Evolutionary conservation across 495 filamentous ascomycete species (phyloP).

Genomic region (Hypomontagnella submonticulosa): DNA sequence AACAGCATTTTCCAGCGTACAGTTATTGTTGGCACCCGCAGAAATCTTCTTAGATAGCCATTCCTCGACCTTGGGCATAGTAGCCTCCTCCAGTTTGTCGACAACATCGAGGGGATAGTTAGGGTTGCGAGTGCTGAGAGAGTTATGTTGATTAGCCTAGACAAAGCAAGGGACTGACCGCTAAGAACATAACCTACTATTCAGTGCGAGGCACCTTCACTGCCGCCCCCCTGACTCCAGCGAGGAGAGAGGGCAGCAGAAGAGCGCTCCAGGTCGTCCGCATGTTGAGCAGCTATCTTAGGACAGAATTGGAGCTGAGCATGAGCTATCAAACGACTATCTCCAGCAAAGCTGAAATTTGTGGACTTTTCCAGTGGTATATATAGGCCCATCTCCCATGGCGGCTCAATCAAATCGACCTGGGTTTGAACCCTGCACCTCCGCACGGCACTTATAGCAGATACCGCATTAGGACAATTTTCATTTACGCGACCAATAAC

Average conservation of each 20-base stretch:
- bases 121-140: slow-evolving; percentile 46
- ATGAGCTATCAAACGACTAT: slow-evolving; percentile 16
- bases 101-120: slow-evolving; percentile 54
- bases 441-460: slow-evolving; percentile 46
- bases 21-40: slow-evolving; percentile 55
- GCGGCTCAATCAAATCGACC: slow-evolving; percentile 45
- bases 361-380: slow-evolving; percentile 34
- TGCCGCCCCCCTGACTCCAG: slow-evolving; percentile 41
- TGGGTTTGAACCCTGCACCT: slow-evolving; percentile 36
- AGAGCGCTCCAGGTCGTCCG: slow-evolving; percentile 47
- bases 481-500: slow-evolving; percentile 49
- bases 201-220: slow-evolving; percentile 27
- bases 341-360: slow-evolving; percentile 18
- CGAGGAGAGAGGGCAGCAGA: slow-evolving; percentile 50
- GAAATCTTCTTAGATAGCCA: slow-evolving; percentile 50
- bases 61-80: slow-evolving; percentile 53
- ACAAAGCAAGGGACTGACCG: neutral
- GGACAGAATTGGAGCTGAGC: slow-evolving; percentile 26
- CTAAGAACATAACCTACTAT: slow-evolving; percentile 46
- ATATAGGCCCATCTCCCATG: slow-evolving; percentile 44
- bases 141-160: slow-evolving; percentile 8
- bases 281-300: slow-evolving; percentile 47
- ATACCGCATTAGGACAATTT: slow-evolving; percentile 43
- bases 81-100: slow-evolving; percentile 51
- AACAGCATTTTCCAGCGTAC: slow-evolving; percentile 59